Evolutionary conservation across 805 yeast genomes (phyloP), one percentile per base, ranked within the genome.

Genomic region (Metschnikowia continentalis): DNA sequence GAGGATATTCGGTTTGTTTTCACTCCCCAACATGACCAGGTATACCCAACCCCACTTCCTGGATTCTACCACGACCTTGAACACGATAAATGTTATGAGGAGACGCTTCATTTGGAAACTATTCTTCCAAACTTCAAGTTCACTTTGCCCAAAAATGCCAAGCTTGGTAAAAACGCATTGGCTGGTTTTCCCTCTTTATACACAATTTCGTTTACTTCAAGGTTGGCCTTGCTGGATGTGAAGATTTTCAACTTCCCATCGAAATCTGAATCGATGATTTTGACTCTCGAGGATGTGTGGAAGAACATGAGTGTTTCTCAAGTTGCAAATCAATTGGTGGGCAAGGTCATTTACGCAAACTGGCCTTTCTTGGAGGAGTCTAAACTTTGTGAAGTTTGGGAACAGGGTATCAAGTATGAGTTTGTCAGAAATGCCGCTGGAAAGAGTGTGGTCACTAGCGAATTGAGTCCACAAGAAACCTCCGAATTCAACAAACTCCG

Each of bases 331-430:
- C 77, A 82, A 60, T 81, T 77, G 50, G 59, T 86, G 49, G 84
- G 82, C 42, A 76, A 82, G 51, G 68, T 82, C 46, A 86, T 88
- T 2, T 91, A 83, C 64, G 80, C 88, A 11, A 81, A 84, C 58
- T 94, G 96, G 92, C 99, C 99, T n/a, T 88, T 82, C 62, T 72
- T 94, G 57, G 78, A 83, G 58, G 97, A 92, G 69, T 86, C 90
- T 8, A 82, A 79, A 61, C 82, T 92, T 38, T 72, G 82, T 11
- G 76, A 78, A 20, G 79, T 92, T 3, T 65, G 76, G 35, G 91
- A 87, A 64, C 79, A 76, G 13, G 66, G 72, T 15, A 69, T 66
- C 59, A 74, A 72, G 42, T 87, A 79, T 59, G 80, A 74, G 46
- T 63, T 65, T 3, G 56, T 66, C 35, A 77, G 69, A 54, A 58